Percentiles rank a stretch among this genome's conserved stretches.
phyloP scores from a whole-genome alignment of 371 early-diverging fungal genomes.

The Lichtheimia corymbifera region DNA sequence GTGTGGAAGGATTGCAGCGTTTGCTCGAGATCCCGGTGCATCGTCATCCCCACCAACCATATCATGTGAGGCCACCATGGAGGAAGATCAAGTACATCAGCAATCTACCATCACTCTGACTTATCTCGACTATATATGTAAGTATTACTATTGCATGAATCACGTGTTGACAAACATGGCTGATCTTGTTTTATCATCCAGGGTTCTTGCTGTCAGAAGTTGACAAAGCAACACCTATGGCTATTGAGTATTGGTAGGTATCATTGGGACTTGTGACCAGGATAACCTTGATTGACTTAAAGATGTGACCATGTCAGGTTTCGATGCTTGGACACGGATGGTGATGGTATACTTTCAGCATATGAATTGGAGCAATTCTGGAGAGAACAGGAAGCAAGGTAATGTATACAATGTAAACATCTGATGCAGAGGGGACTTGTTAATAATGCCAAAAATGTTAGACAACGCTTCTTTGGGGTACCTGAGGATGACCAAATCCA shows the following conservation, averaged over 20 bases:
- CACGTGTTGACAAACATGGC: too few relatives aligned
- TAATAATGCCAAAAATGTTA: slow-evolving; percentile 3
- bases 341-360: slow-evolving; percentile 81
- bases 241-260: slow-evolving; percentile 83
- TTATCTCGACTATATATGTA: slow-evolving; percentile 64
- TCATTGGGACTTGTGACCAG: neutral
- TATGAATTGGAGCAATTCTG: slow-evolving; percentile 86
- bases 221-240: slow-evolving; percentile 78
- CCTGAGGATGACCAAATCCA: slow-evolving; percentile 29
- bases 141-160: slow-evolving; percentile 7
- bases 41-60: neutral
- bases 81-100: neutral
- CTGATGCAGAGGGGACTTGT: too few relatives aligned
- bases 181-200: slow-evolving; percentile 10
- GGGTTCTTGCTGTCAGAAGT: slow-evolving; percentile 87
- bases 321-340: slow-evolving; percentile 87
- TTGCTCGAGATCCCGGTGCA: slow-evolving; percentile 18
- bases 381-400: slow-evolving; percentile 71
- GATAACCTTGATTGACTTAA: neutral
- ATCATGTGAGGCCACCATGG: slow-evolving; percentile 2
- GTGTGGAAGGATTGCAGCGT: slow-evolving; percentile 35
- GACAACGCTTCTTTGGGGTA: slow-evolving; percentile 27
- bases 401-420: neutral
- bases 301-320: slow-evolving; percentile 48
- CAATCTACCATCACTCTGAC: slow-evolving; percentile 20